These are phyloP conservation scores for Salix caprea DNA, from an alignment of 345 rosid genomes.

Conservation along the genomic window DNA sequence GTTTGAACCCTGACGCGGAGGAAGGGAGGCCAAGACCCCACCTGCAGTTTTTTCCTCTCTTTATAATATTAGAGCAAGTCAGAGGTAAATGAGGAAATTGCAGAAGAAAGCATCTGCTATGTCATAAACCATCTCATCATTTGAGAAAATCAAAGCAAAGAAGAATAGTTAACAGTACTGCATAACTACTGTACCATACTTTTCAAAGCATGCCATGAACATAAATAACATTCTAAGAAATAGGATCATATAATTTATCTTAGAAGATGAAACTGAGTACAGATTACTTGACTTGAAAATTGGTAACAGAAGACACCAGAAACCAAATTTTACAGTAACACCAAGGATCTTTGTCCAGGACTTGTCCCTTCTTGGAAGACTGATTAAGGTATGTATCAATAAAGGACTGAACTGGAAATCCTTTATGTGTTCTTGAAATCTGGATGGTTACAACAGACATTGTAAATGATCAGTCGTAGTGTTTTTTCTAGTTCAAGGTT, in stretches of 20 bases:
- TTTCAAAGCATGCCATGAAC: too few relatives aligned
- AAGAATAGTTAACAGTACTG: too few relatives aligned
- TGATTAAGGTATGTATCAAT: neutral
- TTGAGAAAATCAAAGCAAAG: neutral
- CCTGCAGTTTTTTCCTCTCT: neutral
- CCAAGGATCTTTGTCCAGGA: neutral
- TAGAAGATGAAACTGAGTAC: neutral
- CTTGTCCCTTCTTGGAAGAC: neutral
- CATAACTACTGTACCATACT: neutral
- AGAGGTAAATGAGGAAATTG: neutral
- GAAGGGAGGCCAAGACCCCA: too few relatives aligned
- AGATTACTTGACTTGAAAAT: neutral
- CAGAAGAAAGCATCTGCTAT: neutral
- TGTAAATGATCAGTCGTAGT: neutral
- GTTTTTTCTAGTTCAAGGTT: neutral
- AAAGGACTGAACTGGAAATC: neutral
- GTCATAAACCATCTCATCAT: neutral
- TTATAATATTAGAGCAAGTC: neutral
- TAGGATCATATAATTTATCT: neutral
- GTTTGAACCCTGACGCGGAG: too few relatives aligned
- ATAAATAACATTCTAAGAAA: too few relatives aligned
- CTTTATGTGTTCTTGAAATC: conserved; percentile 29
- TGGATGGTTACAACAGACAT: conserved; percentile 4
- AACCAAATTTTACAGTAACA: neutral
- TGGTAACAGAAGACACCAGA: neutral